Conservation (phyloP, 176 grass and related monocot species). For the Aechmea fasciata region DNA sequence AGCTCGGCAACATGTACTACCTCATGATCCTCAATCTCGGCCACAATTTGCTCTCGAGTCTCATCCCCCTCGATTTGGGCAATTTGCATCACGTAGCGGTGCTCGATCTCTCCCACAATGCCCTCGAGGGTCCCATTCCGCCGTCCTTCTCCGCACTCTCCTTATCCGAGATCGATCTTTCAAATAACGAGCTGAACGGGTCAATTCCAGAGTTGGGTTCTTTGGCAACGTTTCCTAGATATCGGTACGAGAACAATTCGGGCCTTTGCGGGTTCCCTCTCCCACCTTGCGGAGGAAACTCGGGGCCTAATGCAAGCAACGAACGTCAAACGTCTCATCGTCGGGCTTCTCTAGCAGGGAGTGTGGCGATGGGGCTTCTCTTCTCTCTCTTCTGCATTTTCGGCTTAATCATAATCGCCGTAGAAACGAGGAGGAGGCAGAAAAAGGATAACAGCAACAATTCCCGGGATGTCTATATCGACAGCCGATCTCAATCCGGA, state of each 20-base stretch:
- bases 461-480: slow-evolving; percentile 62
- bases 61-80: slow-evolving; percentile 53
- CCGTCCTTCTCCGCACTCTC: slow-evolving; percentile 57
- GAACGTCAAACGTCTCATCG: slow-evolving; percentile 30
- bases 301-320: slow-evolving; percentile 17
- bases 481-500: slow-evolving; percentile 64
- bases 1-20: slow-evolving; percentile 78
- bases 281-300: slow-evolving; percentile 11
- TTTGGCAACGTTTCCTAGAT: slow-evolving; percentile 14
- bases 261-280: slow-evolving; percentile 38
- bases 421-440: slow-evolving; percentile 63
- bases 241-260: slow-evolving; percentile 23
- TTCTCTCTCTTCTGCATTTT: slow-evolving; percentile 75
- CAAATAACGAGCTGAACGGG: slow-evolving; percentile 29
- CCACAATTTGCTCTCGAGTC: slow-evolving; percentile 63
- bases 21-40: slow-evolving; percentile 93
- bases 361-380: slow-evolving; percentile 61
- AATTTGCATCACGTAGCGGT: slow-evolving; percentile 47
- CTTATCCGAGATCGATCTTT: slow-evolving; percentile 57
- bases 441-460: slow-evolving; percentile 45
- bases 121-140: slow-evolving; percentile 68
- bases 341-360: slow-evolving; percentile 55
- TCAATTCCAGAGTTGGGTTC: slow-evolving; percentile 17
- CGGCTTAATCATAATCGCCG: slow-evolving; percentile 50
- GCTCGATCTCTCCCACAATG: slow-evolving; percentile 78